Conservation (phyloP, 352 stramenopile genomes). For the Globisporangium middletonii region DNA sequence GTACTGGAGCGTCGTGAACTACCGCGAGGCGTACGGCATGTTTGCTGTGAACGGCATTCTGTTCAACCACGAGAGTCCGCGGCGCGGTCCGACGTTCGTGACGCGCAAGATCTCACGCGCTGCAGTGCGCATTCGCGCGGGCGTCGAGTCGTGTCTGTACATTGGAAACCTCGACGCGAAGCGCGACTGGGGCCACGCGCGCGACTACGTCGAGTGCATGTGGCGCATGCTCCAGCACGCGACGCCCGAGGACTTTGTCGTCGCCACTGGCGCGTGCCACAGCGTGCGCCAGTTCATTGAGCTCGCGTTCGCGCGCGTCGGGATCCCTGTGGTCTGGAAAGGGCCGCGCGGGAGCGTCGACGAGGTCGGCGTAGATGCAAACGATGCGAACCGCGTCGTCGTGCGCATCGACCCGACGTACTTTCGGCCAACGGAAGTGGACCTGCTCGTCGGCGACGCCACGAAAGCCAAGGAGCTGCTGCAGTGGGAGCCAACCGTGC, state of each 20-base stretch:
- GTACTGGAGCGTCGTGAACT: conserved; percentile 99
- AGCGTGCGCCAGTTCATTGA: conserved; percentile 98
- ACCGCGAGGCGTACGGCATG: conserved; percentile 96
- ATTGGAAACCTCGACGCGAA: conserved; percentile 97
- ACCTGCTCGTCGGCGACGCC: conserved; percentile 95
- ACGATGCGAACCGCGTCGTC: conserved; percentile 84
- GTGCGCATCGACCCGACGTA: conserved; percentile 96
- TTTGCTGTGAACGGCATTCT: conserved; percentile 97
- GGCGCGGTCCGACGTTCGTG: conserved; percentile 97
- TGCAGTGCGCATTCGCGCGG: conserved; percentile 91
- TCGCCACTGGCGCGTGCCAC: conserved; percentile 95
- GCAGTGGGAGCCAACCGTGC: conserved; percentile 89
- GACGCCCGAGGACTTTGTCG: conserved; percentile 69
- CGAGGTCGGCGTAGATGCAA: conserved; percentile 91
- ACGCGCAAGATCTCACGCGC: conserved; percentile 98
- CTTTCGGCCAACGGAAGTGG: conserved; percentile 98
- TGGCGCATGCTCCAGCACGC: conserved; percentile 97
- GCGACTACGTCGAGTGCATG: conserved; percentile 99
- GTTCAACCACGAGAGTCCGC: conserved; percentile 99
- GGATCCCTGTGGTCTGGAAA: conserved; percentile 90
- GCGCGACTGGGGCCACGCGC: conserved; percentile 98
- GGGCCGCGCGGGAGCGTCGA: conserved; percentile 85
- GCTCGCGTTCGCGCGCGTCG: conserved; percentile 90
- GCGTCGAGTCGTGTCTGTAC: conserved; percentile 93
- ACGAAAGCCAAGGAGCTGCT: conserved; percentile 90